A percentile compares a stretch with the other conserved stretches of the same genome.
Conservation (phyloP, 495 filamentous ascomycete species). For the Talaromyces borbonicus region DNA sequence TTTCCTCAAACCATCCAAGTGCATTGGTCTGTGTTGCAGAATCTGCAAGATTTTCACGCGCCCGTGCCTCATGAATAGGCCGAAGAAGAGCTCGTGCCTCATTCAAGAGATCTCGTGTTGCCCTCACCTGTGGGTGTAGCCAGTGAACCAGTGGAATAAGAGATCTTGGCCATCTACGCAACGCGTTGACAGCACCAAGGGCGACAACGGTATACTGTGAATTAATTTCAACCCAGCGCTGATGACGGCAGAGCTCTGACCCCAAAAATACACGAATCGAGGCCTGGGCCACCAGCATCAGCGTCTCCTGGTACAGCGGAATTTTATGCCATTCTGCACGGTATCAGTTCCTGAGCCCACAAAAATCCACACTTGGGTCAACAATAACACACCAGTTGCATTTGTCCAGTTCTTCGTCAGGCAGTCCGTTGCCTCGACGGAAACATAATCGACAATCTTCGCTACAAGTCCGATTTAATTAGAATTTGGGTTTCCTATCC, state of each 20-base stretch:
- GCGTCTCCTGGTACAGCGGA: neutral
- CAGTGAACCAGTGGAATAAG: slow-evolving; percentile 2
- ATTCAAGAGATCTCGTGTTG: neutral
- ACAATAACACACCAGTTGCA: neutral
- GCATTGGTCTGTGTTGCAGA: neutral
- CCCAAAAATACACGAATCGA: neutral
- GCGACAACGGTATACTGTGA: neutral
- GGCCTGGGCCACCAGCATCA: neutral
- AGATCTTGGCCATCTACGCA: slow-evolving; percentile 32
- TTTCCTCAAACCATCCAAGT: too few relatives aligned
- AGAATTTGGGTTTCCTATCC: neutral
- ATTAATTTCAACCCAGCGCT: neutral
- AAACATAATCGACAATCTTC: neutral
- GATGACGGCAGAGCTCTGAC: neutral
- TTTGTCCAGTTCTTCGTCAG: neutral
- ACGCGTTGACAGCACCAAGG: neutral
- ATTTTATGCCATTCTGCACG: neutral
- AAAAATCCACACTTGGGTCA: neutral
- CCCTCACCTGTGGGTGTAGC: neutral
- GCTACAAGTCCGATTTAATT: neutral
- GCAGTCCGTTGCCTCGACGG: neutral
- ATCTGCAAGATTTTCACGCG: neutral
- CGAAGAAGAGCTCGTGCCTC: neutral
- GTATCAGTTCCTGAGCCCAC: neutral
- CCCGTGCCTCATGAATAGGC: neutral